phyloP scores from a whole-genome alignment of 2,329 filamentous ascomycete genomes.

The Sporothrix brunneoviolacea region DNA sequence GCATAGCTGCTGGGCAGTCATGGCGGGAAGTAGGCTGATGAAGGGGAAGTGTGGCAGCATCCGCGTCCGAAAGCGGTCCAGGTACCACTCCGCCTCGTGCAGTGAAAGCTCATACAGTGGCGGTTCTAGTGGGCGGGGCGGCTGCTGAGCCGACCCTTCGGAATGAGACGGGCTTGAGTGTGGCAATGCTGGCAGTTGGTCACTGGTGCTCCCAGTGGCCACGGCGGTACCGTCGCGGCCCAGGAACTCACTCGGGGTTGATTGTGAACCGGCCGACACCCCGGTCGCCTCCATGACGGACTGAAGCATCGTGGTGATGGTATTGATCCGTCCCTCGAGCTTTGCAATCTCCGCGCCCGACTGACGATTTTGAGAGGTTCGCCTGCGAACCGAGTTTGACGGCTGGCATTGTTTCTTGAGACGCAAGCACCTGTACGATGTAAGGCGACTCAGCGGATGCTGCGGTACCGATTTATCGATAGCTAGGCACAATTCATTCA shows the following conservation, averaged over 20 bases:
- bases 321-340: slow-evolving; percentile 29
- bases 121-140: not conserved
- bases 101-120: slow-evolving; percentile 1
- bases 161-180: too few relatives aligned
- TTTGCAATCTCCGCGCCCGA: slow-evolving; percentile 28
- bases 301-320: slow-evolving; percentile 26
- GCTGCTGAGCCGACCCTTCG: too few relatives aligned
- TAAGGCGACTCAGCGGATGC: too few relatives aligned
- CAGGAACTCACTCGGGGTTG: too few relatives aligned
- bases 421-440: slow-evolving; percentile 25
- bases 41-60: slow-evolving; percentile 33
- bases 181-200: not conserved
- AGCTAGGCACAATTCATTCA: not conserved
- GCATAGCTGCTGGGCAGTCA: slow-evolving; percentile 27
- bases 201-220: not conserved
- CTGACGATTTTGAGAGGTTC: slow-evolving; percentile 22
- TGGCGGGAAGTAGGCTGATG: slow-evolving; percentile 23
- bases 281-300: slow-evolving; percentile 19
- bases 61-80: slow-evolving; percentile 25
- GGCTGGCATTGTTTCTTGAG: slow-evolving; percentile 29
- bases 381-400: slow-evolving; percentile 28
- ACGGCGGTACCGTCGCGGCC: not conserved
- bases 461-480: too few relatives aligned
- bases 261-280: slow-evolving; percentile 3
- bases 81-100: slow-evolving; percentile 18